phyloP scores from a whole-genome alignment of 495 filamentous ascomycete genomes.

The Aspergillus taichungensis region DNA sequence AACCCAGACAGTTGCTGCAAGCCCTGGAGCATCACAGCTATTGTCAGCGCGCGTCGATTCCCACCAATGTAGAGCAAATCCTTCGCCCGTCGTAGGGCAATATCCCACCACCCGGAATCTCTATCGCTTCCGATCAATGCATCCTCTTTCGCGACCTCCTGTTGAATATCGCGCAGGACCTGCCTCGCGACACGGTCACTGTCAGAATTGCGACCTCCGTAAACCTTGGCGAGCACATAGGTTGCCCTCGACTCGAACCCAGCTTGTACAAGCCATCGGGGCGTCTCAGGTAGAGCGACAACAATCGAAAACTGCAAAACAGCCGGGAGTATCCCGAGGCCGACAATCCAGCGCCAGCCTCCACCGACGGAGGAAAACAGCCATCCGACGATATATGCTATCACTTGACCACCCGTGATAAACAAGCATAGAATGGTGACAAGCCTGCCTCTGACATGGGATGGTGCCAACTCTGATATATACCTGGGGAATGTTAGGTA shows the following conservation, averaged over 20 bases:
- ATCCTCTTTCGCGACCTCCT: constrained; percentile 59
- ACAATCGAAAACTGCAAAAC: constrained; percentile 58
- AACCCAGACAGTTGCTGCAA: constrained; percentile 90
- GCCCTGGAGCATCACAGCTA: constrained; percentile 78
- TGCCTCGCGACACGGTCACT: constrained; percentile 39
- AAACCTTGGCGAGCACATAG: constrained; percentile 54
- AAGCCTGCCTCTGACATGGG: constrained; percentile 61
- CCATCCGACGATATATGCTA: constrained; percentile 76
- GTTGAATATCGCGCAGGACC: constrained; percentile 56
- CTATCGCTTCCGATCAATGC: constrained; percentile 6
- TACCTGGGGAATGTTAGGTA: constrained; percentile 37
- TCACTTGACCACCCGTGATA: constrained; percentile 76
- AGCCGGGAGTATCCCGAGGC: constrained; percentile 72
- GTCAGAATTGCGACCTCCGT: constrained; percentile 38
- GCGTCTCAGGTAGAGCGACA: constrained; percentile 69
- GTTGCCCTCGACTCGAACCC: constrained; percentile 51
- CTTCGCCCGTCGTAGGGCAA: constrained; percentile 31
- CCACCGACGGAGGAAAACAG: constrained; percentile 46
- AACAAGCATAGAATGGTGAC: constrained; percentile 73
- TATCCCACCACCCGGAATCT: constrained; percentile 15
- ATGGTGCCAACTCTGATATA: constrained; percentile 77
- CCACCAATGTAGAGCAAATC: constrained; percentile 52
- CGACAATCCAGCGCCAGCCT: constrained; percentile 89
- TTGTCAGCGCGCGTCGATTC: constrained; percentile 69
- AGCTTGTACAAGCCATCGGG: constrained; percentile 73